Evolutionary conservation across 768 basidiomycete genomes (phyloP).

Genomic region (Mycena rebaudengoi): DNA sequence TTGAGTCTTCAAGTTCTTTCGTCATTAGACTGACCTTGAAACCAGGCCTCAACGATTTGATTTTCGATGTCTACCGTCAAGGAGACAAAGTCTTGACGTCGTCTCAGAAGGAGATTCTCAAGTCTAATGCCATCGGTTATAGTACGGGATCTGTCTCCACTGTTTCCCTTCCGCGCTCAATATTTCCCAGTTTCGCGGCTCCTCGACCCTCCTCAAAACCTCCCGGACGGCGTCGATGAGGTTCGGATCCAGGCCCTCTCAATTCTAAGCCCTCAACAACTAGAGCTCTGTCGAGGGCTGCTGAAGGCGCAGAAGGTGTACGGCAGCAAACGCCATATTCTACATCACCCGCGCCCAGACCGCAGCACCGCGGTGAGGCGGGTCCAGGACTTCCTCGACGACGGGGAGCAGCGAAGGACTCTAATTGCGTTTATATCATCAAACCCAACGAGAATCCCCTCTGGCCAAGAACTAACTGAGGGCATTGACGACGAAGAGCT

Average conservation of each 20-base stretch:
- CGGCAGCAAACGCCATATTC: not conserved
- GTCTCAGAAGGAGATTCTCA: not conserved
- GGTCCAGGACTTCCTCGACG: too few relatives aligned
- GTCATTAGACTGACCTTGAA: conserved; percentile 1
- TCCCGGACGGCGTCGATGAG: not conserved
- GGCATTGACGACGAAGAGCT: too few relatives aligned
- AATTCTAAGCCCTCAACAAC: not conserved
- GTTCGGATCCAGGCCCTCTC: not conserved
- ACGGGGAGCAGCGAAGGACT: too few relatives aligned
- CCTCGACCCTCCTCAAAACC: not conserved
- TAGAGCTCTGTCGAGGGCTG: not conserved
- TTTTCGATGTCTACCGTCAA: not conserved
- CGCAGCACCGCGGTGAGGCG: not conserved
- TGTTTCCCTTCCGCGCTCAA: conserved; percentile 11
- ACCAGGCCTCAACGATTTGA: not conserved
- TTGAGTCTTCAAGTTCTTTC: too few relatives aligned
- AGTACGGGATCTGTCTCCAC: conserved; percentile 6
- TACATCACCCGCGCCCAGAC: not conserved
- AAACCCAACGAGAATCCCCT: too few relatives aligned
- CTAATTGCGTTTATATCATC: too few relatives aligned
- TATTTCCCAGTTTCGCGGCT: conserved; percentile 2
- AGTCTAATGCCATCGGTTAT: not conserved
- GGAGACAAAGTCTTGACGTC: not conserved
- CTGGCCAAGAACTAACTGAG: too few relatives aligned
- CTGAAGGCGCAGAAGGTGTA: not conserved